Base-by-base conservation (phyloP, 2,329 filamentous ascomycete species). In the Fusarium oligoseptatum region DNA sequence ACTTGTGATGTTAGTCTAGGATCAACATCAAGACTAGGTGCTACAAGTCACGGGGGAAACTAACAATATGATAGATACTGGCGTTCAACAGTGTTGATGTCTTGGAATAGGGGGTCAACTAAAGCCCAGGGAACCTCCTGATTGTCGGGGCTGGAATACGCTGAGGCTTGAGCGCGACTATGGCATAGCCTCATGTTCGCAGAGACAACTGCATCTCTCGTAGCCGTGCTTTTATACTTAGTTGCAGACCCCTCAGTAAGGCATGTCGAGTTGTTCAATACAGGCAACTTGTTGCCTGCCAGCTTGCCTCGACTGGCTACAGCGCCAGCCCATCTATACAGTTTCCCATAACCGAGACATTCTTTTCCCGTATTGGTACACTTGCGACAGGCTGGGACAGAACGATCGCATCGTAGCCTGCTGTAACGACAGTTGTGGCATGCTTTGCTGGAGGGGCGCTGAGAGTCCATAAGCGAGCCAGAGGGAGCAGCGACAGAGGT, bases 51-150 rank as follows among this genome's bases (percentile, higher is more conserved):
- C 12, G 15, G 27, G 34, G 22, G 11, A 17, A 14, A 57, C 67
- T 15, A 29, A 68, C 67, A 98, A 2, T 69, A 69, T 1, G 67
- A 68, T 29, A 69, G 12, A 20, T 69, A 68, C 17, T 68, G 60
- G 4, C 20, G 64, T 24, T 68, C 64, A 6, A n/a, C 22, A 3
- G 20, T 22, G 8, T 29, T 56, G 27, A 68, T 43, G 15, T 37
- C 8, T n/a, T 6, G 5, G 20, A 69, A 69, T 10, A 62, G 11
- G 2, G 64, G 56, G 10, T 69, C 67, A 5, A 22, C 39, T 14
- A 69, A 4, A 8, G 7, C 2, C 1, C 36, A 24, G 24, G 39
- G n/a, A 34, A 60, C 22, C 7, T 12, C 9, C 6, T 24, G 20
- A 1, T 3, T n/a, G 10, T 6, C 17, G 11, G 60, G 6, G 2